Evolutionary conservation across 306 rosid species (phyloP), one percentile per base, ranked within the genome.

Genomic region (Sindora glabra): DNA sequence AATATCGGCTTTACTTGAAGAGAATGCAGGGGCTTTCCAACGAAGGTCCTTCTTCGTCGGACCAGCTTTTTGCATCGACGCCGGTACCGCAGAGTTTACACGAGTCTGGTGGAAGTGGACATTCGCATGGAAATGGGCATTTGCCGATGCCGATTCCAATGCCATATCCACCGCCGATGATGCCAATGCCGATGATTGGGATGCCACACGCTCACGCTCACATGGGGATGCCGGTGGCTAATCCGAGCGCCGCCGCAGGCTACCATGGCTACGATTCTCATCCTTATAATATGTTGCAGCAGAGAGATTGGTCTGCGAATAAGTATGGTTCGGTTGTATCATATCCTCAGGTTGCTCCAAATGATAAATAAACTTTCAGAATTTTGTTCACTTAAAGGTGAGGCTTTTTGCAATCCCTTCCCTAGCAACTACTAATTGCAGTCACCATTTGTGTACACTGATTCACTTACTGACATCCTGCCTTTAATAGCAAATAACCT

Each of bases 1-100:
- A 94, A 83, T 94, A 94, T 64, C 77, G 97, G 0, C 94, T 89
- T 4, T 92, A 86, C 79, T 63, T 92, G 77, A 92, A 84, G 79
- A 70, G 96, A 67, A 86, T 83, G 85, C 94, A 84, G 42, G 90
- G 95, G 16, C 63, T 85, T 10, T 82, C 90, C 0, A 64, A 53
- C 49, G 94, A 82, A 1, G 94, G 82, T 7, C 80, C 95, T 9
- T 80, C 91, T 15, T 57, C 86, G 6, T 76, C 94, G 0, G 97
- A 90, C 70, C 83, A 81, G 62, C 80, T 91, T 8, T 91, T 91
- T 26, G 84, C 96, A 5, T 83, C 96, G 9, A 79, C 96, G 1
- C 95, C 97, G 18, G 77, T 73, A 13, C 88, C 95, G 3, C 89
- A 75, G 65, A 83, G 86, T 65, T 50, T 84, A 17, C 77, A 72